These are phyloP conservation scores for Centrapalus pauciflorus DNA, from an alignment of 129 eudicot species.

Conservation along the genomic window DNA sequence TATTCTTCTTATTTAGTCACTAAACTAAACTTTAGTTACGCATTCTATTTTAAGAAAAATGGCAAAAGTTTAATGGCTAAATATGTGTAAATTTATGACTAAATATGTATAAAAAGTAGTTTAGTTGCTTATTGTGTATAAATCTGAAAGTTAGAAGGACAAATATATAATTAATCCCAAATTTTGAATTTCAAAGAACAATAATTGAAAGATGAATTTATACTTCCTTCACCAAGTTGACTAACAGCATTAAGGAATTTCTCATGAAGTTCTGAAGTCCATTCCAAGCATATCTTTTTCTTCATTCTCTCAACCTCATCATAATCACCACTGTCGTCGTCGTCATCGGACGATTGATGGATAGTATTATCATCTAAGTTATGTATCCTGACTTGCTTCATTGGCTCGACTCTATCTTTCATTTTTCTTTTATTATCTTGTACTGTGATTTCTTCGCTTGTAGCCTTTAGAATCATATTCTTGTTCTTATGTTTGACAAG, in stretches of 20 bases:
- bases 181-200: too few relatives aligned
- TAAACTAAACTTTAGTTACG: too few relatives aligned
- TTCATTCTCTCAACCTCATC: background rate
- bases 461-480: background rate
- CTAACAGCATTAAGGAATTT: slow-evolving; percentile 34
- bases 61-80: too few relatives aligned
- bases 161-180: too few relatives aligned
- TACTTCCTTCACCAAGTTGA: slow-evolving; percentile 49
- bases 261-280: slow-evolving; percentile 47
- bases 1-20: too few relatives aligned
- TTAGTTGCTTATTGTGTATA: too few relatives aligned
- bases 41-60: background rate
- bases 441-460: background rate
- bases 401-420: background rate
- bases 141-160: too few relatives aligned
- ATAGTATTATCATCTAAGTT: background rate
- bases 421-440: background rate
- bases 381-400: background rate
- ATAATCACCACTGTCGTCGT: background rate
- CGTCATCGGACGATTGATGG: background rate
- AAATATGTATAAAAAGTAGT: too few relatives aligned
- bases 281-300: slow-evolving; percentile 28
- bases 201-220: background rate
- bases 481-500: background rate
- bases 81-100: too few relatives aligned